Evolutionary conservation across 495 filamentous ascomycete genomes (phyloP), one percentile per base, ranked within the genome.

Genomic region (Aspergillus biplanus): DNA sequence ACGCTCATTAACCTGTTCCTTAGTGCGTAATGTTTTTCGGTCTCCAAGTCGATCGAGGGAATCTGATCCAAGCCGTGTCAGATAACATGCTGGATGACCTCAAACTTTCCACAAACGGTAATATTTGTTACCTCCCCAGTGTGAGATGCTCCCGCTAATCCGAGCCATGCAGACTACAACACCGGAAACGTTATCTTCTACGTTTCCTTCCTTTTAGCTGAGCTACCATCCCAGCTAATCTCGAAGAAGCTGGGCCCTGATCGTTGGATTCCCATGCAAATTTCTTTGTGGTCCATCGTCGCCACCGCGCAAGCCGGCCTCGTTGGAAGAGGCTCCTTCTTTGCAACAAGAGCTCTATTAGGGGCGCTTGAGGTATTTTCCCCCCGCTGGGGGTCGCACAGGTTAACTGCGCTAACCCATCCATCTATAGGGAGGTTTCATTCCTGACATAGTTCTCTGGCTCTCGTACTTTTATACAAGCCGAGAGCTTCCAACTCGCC

Each of bases 201-300:
- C 58, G 56, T 86, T n/a, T 78, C 76, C 0, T 92, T 91, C 63
- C 72, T 90, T 5, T 55, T 77, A 6, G 84, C 88, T 0, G 88
- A 90, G 61, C 71, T 91, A 12, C 88, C 88, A 0, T 90, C 87
- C 0, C 88, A 91, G 64, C 75, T 91, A 1, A 71, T 90, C 31
- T 81, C 76, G 46, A 91, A 92, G 69, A 81, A 80, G 63, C 63
- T 92, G 18, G 91, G 91, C 0, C 89, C 90, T 0, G 90, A 93
- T 72, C 81, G 83, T 8, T 93, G 90, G 88, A 91, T 94, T 42
- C 90, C 90, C 0, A 74, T 86, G 16, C 89, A 92, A 69, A 92
- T 93, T 76, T 75, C 89, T 0, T 75, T 87, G 0, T 94, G 90
- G 89, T 88, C 85, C 37, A 67, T 92, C 4, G 85, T 92, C 11